A percentile compares a stretch with the other conserved stretches of the same genome.
Evolutionary conservation across 1,284 basidiomycete species (phyloP).

Genomic region (Ganoderma boninense): DNA sequence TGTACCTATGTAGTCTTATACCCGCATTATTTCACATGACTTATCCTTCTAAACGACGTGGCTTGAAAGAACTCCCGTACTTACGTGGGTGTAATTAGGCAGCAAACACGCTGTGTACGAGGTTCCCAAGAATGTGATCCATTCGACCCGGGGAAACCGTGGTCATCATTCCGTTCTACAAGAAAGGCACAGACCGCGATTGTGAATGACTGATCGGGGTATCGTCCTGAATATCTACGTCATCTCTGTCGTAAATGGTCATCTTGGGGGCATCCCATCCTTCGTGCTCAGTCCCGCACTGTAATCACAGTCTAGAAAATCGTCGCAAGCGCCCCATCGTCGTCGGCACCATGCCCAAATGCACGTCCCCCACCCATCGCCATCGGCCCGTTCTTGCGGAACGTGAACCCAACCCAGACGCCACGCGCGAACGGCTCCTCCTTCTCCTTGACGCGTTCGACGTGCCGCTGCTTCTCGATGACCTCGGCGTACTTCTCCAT

Average conservation of each 20-base stretch:
- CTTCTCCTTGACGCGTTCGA: constrained; percentile 91
- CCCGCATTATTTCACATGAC: constrained; percentile 28
- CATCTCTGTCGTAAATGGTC: constrained; percentile 1
- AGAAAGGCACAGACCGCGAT: background rate
- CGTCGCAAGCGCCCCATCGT: constrained; percentile 36
- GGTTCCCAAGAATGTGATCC: background rate
- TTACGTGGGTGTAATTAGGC: background rate
- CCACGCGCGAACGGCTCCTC: constrained; percentile 79
- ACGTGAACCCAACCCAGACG: constrained; percentile 98
- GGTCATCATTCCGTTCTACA: background rate
- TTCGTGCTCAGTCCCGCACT: background rate
- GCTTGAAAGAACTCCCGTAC: background rate
- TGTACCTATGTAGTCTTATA: constrained; percentile 35
- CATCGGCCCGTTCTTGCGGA: constrained; percentile 69
- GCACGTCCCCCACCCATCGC: constrained; percentile 29
- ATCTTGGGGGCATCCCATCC: background rate
- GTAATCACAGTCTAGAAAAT: constrained; percentile 30
- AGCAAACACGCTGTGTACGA: background rate
- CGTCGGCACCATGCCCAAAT: constrained; percentile 28
- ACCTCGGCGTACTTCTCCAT: constrained; percentile 99
- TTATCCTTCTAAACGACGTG: background rate
- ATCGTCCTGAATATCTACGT: constrained; percentile 8
- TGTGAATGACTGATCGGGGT: background rate
- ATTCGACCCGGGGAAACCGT: background rate
- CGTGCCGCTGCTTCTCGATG: constrained; percentile 95